Evolutionary conservation across 192 early-diverging fungal genomes (phyloP).

Genomic region (Coemansia sp.): DNA sequence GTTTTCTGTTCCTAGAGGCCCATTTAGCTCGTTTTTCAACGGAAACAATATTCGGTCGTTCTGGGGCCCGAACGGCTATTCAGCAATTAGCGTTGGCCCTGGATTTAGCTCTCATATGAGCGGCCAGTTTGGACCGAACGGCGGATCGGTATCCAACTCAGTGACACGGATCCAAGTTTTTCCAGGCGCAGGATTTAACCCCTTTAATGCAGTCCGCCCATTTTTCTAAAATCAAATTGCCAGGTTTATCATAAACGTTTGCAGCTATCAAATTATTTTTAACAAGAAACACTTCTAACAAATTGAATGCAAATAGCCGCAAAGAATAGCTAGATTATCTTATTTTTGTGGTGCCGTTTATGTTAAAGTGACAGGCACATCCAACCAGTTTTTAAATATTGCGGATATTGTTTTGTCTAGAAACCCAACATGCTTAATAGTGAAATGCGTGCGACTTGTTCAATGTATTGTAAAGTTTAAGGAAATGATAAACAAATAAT

Average conservation of each 20-base stretch:
- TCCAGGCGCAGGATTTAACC: no score
- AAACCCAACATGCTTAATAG: no score
- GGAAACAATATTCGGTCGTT: conserved; percentile 35
- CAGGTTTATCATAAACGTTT: background rate
- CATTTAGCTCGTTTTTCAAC: conserved; percentile 19
- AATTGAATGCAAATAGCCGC: background rate
- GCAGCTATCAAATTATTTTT: background rate
- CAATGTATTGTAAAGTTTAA: no score
- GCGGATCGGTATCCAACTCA: conserved; percentile 40
- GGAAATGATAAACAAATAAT: no score
- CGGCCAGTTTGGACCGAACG: conserved; percentile 33
- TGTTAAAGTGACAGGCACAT: no score
- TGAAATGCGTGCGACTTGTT: no score
- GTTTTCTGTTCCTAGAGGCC: conserved; percentile 15
- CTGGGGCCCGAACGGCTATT: conserved; percentile 43
- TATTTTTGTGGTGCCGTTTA: no score
- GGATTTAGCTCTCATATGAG: conserved; percentile 42
- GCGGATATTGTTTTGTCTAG: no score
- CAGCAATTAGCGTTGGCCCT: conserved; percentile 35
- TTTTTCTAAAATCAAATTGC: background rate
- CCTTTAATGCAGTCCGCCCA: background rate
- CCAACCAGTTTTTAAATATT: no score
- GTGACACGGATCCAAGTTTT: conserved; percentile 37
- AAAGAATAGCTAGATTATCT: no score
- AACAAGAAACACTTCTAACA: background rate